Evolutionary conservation across 768 basidiomycete species (phyloP), one percentile per base, ranked within the genome.

Genomic region (Hysterangium stoloniferum): DNA sequence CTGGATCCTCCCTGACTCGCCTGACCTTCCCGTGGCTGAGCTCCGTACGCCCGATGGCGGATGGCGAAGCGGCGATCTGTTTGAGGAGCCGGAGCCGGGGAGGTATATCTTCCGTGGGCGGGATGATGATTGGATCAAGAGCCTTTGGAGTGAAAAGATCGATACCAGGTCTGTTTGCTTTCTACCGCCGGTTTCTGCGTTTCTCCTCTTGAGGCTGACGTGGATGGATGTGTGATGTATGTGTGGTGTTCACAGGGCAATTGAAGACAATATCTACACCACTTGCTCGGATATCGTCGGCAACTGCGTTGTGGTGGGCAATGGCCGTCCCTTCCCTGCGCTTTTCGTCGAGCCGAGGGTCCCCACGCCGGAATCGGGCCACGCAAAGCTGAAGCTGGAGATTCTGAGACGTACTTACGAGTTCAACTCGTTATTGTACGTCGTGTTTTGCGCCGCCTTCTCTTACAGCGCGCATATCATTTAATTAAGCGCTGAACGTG

Each of bases 1-100:
- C 88, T 56, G 73, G 68, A 12, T 88, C 88, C 64, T 59, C 74
- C 40, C 82, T 84, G 37, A 73, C 12, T 45, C 43, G 5, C 43
- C 43, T 6, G 43, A 45, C n/a, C 22, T 45, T 9, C 43, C 43
- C 28, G 28, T 45, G n/a, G 20, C 43, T 20, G 22, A 5, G 5
- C 22, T 45, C 11, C 43, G 43, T 17, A n/a, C 20, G 28, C 12
- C 12, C 7, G 28, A 20, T 17, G 43, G 43, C 9, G 43, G 43
- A 20, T 45, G 43, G 43, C 5, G 7, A 22, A 45, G 20, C 2
- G 62, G 61, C 2, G 61, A 61, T 34, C 52, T 63, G 4, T 62
- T 63, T 37, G 61, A 62, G 25, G 55, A 61, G 44, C 58, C 57
- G 13, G 46, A 56, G 37, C 55, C 52, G 1, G 59, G 59, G 13